Base-by-base conservation (phyloP, 2,329 filamentous ascomycete species). In the Pseudogymnoascus sp. region DNA sequence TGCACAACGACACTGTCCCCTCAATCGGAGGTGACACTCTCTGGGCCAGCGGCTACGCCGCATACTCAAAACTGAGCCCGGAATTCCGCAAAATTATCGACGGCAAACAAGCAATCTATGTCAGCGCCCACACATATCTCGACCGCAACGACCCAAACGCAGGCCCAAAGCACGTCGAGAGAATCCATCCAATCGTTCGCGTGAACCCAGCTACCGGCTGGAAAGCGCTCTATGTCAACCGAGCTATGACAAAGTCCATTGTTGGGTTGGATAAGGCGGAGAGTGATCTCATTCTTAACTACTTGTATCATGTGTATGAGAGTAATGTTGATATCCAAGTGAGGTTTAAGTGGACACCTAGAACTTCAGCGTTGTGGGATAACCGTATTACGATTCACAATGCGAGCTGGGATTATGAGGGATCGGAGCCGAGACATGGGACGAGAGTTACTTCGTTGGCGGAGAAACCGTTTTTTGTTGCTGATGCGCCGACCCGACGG, bases 301-400 rank as follows among this genome's bases (percentile, higher is more conserved):
- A 89, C 63, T 71, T 90, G 35, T 89, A 78, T 64, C 79, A 87
- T 69, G 86, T 89, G 0, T 89, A 84, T 69, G 86, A 90, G 73
- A 71, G 87, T 65, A 58, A 86, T 64, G 78, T 86, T 3, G 87
- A 90, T 67, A 89, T 89, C 60, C 87, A 90, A 70, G 78, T 89
- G 5, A 79, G 87, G 0, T 90, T 89, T 75, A 83, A 80, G 68
- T 90, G 87, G 88, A 88, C 83, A 0, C 82, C 85, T 0, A 73
- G 79, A 25, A 87, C 86, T 0, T 86, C 82, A 59, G 87, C 85
- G 0, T 73, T 90, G 3, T 90, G 87, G 87, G 87, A 90, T 68
- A 90, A 90, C 67, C 77, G 84, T 38, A 86, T 89, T 62, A 89
- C 87, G 0, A 89, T 89, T 37, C 86, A 90, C 66, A 89, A 88